Evolutionary conservation across 805 yeast genomes (phyloP), one percentile per base, ranked within the genome.

Genomic region (Wickerhamiella azymoides): DNA sequence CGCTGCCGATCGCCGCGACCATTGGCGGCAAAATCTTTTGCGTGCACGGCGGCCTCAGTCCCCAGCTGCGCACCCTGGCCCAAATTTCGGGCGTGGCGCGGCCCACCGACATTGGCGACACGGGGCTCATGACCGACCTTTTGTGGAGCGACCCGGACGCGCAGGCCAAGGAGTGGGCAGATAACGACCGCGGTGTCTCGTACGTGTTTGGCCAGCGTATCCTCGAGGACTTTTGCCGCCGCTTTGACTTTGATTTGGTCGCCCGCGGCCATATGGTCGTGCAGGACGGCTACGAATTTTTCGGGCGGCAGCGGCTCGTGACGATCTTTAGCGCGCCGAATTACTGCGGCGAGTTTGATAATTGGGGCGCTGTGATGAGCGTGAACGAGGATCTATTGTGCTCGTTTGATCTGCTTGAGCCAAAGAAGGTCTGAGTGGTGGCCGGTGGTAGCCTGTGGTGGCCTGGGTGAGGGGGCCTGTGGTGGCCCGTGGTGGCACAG

Each of bases 291-390:
- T 79, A 79, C 60, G 86, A 79, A 61, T 79, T 79, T 53, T 79
- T 79, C 64, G 79, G 77, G 55, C 80, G 78, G 56, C 65, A 80
- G 28, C 73, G 79, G 10, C 65, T 79, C 50, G 86, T 80, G 24
- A 79, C 86, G 0, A 83, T 79, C 19, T 79, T 79, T 57, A 71
- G 77, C 44, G 86, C 86, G 1, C 86, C 86, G 10, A 80, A 79
- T 58, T 79, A 79, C 58, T 79, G 86, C 57, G 86, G 86, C 13
- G 86, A 79, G 59, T 79, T 79, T 57, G 84, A 86, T 61, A 85
- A 85, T 58, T 84, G 93, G 93, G 96, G 95, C 16, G 98, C 98
- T 1, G 96, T 92, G 7, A 89, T 92, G 97, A 80, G 89, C 56
- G 96, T 92, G 13, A 76, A 82, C 50, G 94, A 86, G 52, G 94